Evolutionary conservation across 139 green algal genomes (phyloP).

Genomic region (Closterium sp.): DNA sequence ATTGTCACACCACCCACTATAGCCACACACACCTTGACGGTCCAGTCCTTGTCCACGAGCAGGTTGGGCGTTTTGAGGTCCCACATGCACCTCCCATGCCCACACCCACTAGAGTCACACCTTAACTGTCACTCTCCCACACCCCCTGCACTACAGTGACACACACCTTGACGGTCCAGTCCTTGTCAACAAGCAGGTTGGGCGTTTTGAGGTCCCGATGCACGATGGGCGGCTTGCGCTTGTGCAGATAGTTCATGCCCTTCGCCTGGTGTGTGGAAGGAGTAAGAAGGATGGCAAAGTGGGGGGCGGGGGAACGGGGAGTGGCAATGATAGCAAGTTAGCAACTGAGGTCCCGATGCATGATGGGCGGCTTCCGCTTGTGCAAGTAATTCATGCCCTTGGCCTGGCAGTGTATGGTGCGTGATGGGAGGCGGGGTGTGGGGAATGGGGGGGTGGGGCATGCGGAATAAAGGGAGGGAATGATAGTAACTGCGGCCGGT

Average conservation of each 20-base stretch:
- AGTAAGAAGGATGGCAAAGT: too few species aligned
- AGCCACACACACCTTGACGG: constrained; percentile 70
- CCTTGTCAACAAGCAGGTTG: constrained; percentile 77
- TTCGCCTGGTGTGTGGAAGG: constrained; percentile 21
- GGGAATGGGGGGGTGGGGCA: too few species aligned
- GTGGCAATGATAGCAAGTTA: too few species aligned
- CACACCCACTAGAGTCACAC: constrained; percentile 50
- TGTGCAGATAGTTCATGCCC: constrained; percentile 76
- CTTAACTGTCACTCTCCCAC: too few species aligned
- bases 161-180: constrained; percentile 82
- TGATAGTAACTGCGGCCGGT: too few species aligned
- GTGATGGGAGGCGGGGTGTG: too few species aligned
- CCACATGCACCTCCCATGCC: constrained; percentile 21
- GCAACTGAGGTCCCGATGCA: constrained; percentile 66
- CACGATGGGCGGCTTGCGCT: constrained; percentile 69
- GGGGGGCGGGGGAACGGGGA: too few species aligned
- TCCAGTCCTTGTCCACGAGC: constrained; percentile 84
- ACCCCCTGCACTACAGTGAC: neutral
- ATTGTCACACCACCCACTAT: neutral
- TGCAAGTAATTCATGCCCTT: too few species aligned
- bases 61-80: constrained; percentile 76
- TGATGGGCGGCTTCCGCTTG: neutral
- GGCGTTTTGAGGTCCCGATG: constrained; percentile 81
- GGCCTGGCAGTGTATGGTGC: too few species aligned
- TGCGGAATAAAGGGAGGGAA: too few species aligned